Evolutionary conservation across 768 basidiomycete species (phyloP), one percentile per base, ranked within the genome.

Genomic region (Termitomyces sp.): DNA sequence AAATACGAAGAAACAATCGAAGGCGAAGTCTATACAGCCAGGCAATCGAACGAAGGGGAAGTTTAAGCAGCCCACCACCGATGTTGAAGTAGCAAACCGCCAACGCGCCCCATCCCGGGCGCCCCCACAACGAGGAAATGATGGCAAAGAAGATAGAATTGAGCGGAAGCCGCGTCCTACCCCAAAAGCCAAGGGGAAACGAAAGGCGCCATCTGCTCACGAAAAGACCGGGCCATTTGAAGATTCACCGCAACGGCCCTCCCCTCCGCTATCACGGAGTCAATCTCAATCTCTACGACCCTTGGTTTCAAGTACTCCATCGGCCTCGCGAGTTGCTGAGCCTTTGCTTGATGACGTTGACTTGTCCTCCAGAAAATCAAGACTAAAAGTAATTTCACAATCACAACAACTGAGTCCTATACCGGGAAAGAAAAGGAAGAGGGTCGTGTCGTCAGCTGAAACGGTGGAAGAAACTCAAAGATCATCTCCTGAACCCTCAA

Each of bases 211-310:
- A 37, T 45, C 35, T 50, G 22, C 5, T 34, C 42, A 60, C 14
- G 43, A 51, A 19, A 28, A 12, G 24, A 10, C 12, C n/a, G 26
- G 28, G 26, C 40, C 49, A 28, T 19, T 15, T 26, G 37, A 50
- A 40, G 49, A 19, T 17, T 52, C 57, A 44, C 61, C 63, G 55
- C 64, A 69, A 65, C 61, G 66, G 56, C 62, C 60, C 22, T 53
- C 61, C 51, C 47, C 63, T 53, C 26, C 37, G 8, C 53, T 17
- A n/a, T 34, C 59, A 8, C 45, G 15, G 1, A 35, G 40, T 22
- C 37, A n/a, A 19, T 52, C 54, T 34, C 47, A n/a, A 19, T 52
- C 54, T 34, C 47, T 40, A 26, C 51, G 28, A 32, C 40, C 26
- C 3, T 55, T 54, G 37, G 19, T 32, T 12, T 28, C 26, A 3